Percentiles rank a stretch among this genome's conserved stretches.
Evolutionary conservation across 441 rosid genomes (phyloP).

Genomic region (Hura crepitans): DNA sequence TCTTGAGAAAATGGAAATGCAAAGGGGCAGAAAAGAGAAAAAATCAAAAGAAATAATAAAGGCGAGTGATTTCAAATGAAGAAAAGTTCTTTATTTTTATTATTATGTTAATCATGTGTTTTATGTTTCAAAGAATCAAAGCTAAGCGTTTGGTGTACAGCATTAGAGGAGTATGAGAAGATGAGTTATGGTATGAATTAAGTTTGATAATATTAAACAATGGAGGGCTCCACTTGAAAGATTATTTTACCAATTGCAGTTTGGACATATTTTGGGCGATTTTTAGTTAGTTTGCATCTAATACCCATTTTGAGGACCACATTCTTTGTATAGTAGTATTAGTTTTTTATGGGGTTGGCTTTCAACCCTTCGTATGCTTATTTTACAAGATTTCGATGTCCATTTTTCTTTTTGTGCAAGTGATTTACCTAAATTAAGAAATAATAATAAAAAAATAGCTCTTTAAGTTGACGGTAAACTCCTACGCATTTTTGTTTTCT

Average conservation of each 20-base stretch:
- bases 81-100: conserved; percentile 20
- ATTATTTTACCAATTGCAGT: neutral
- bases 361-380: conserved; percentile 11
- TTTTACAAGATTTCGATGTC: conserved; percentile 2
- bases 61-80: conserved; percentile 33
- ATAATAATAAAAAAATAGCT: neutral
- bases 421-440: neutral
- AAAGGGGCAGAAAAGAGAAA: conserved; percentile 22
- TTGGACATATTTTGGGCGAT: neutral
- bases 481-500: no score
- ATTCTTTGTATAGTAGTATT: conserved; percentile 6
- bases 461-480: no score
- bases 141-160: conserved; percentile 11
- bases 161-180: neutral
- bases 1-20: conserved; percentile 36
- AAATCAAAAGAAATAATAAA: conserved; percentile 28
- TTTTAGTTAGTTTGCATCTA: neutral
- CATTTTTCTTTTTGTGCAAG: neutral
- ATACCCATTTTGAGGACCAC: neutral
- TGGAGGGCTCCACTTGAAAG: conserved; percentile 4
- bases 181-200: neutral
- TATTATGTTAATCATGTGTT: neutral
- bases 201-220: neutral
- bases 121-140: conserved; percentile 13
- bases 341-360: neutral